Evolutionary conservation across 495 filamentous ascomycete species (phyloP).

Genomic region (Penicilliopsis zonata): DNA sequence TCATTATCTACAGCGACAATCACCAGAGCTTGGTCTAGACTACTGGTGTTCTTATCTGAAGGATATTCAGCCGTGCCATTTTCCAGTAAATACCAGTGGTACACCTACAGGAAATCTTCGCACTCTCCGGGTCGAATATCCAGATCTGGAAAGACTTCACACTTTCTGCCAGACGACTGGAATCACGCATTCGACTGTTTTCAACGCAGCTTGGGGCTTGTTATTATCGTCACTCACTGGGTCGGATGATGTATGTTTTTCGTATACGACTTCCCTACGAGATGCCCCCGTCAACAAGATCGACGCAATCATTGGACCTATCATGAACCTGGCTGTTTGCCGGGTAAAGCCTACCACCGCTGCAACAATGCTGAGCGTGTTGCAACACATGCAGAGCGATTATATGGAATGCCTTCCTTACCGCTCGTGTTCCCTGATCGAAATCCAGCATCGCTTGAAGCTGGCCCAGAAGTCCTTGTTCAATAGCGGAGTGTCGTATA

Average conservation of each 20-base stretch:
- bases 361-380: slow-evolving; percentile 13
- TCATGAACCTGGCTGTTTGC: slow-evolving; percentile 43
- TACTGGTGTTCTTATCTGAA: slow-evolving; percentile 43
- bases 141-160: slow-evolving; percentile 17
- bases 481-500: slow-evolving; percentile 35
- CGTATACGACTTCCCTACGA: slow-evolving; percentile 39
- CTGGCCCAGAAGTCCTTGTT: slow-evolving; percentile 23
- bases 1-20: slow-evolving; percentile 24
- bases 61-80: slow-evolving; percentile 36
- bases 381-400: slow-evolving; percentile 34
- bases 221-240: slow-evolving; percentile 36
- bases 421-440: slow-evolving; percentile 37
- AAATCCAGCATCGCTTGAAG: slow-evolving; percentile 38
- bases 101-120: slow-evolving; percentile 8
- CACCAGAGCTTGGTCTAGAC: slow-evolving; percentile 26
- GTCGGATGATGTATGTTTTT: slow-evolving; percentile 40
- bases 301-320: slow-evolving; percentile 37
- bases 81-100: slow-evolving; percentile 35
- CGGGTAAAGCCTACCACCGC: slow-evolving; percentile 25
- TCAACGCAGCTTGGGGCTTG: slow-evolving; percentile 43
- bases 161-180: slow-evolving; percentile 31
- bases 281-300: slow-evolving; percentile 33
- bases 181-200: slow-evolving; percentile 38
- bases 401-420: slow-evolving; percentile 36
- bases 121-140: slow-evolving; percentile 23